Conservation (phyloP, 2,329 filamentous ascomycete species). For the Pyrenophora graminea region DNA sequence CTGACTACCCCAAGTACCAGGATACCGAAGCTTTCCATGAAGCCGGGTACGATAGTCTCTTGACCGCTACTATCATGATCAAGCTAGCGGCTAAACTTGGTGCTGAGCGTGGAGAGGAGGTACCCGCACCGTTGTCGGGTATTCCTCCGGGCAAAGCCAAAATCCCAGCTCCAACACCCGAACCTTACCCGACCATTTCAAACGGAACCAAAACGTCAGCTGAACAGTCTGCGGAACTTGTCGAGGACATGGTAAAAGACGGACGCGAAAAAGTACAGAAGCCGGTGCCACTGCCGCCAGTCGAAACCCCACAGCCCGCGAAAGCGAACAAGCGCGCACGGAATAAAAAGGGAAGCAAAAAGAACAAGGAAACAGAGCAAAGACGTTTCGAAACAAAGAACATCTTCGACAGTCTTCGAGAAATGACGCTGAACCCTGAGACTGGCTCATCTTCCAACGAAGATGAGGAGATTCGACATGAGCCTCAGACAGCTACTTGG, state of each 20-base stretch:
- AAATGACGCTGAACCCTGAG: conserved; percentile 11
- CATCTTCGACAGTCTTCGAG: conserved; percentile 30
- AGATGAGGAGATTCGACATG: conserved; percentile 11
- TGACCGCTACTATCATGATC: conserved; percentile 64
- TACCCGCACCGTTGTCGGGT: background rate
- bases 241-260: conserved; percentile 18
- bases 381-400: conserved; percentile 33
- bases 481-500: conserved; percentile 2
- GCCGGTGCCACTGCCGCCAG: conserved; percentile 21
- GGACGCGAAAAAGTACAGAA: conserved; percentile 22
- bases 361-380: conserved; percentile 5
- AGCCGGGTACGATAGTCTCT: conserved; percentile 66
- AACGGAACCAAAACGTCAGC: background rate
- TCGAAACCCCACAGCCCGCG: conserved; percentile 3
- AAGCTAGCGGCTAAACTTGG: conserved; percentile 59
- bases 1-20: conserved; percentile 48
- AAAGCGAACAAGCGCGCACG: conserved; percentile 13
- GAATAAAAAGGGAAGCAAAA: conserved; percentile 18
- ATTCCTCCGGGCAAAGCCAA: background rate
- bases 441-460: conserved; percentile 7
- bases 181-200: background rate
- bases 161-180: no score
- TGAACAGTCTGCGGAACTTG: conserved; percentile 1
- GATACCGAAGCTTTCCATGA: conserved; percentile 56
- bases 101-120: conserved; percentile 28